Evolutionary conservation across 2,329 filamentous ascomycete species (phyloP).

Genomic region (Cryphonectria japonica): DNA sequence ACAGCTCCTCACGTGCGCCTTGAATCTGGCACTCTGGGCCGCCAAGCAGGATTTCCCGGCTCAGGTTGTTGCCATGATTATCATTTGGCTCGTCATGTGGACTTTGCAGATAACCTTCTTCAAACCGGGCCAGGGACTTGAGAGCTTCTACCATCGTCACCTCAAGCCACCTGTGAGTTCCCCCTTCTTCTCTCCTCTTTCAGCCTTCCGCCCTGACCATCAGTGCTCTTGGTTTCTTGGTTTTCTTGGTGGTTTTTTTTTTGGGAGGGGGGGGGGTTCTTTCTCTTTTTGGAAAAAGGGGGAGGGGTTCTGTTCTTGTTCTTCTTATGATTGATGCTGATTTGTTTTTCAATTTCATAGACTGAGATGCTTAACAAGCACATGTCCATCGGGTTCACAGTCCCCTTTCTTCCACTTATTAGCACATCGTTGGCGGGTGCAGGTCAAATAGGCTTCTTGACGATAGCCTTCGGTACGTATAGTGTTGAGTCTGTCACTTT

Average conservation of each 20-base stretch:
- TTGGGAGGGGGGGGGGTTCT: too few species aligned
- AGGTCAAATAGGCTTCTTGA: conserved; percentile 46
- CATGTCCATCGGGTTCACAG: conserved; percentile 54
- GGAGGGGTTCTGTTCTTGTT: too few species aligned
- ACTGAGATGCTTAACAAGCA: conserved; percentile 55
- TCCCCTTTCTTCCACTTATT: conserved; percentile 53
- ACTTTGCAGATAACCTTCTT: conserved; percentile 30
- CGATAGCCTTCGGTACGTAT: conserved; percentile 49
- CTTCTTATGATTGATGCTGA: not conserved
- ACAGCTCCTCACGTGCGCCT: conserved; percentile 51
- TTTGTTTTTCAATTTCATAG: conserved; percentile 35
- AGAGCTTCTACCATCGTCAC: conserved; percentile 35
- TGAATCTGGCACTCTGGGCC: conserved; percentile 42
- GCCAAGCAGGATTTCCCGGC: conserved; percentile 49
- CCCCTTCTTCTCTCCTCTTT: too few species aligned
- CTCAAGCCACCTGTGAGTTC: conserved; percentile 34
- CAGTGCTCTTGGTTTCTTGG: too few species aligned
- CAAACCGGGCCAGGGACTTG: conserved; percentile 30
- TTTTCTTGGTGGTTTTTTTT: too few species aligned
- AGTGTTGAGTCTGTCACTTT: not conserved
- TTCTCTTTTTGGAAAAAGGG: too few species aligned
- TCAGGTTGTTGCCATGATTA: conserved; percentile 52
- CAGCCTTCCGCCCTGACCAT: too few species aligned
- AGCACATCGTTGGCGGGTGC: conserved; percentile 38
- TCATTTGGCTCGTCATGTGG: conserved; percentile 44